Conservation (phyloP, 192 early-diverging fungal genomes). For the Coemansia furcata region DNA sequence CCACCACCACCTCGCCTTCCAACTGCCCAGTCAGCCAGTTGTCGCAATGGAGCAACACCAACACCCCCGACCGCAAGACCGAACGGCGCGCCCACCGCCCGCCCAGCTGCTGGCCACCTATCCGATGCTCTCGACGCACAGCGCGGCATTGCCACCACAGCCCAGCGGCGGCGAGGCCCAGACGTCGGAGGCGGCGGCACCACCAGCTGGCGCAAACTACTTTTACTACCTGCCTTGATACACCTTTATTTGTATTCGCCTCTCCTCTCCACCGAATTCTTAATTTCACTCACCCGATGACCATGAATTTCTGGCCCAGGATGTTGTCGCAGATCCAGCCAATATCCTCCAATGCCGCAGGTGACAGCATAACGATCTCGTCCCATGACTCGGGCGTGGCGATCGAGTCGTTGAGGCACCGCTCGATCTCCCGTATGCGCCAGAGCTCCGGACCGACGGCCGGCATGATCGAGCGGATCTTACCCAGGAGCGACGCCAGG, state of each 20-base stretch:
- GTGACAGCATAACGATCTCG: conserved; percentile 28
- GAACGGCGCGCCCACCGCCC: background rate
- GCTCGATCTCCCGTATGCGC: conserved; percentile 38
- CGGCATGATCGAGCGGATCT: conserved; percentile 46
- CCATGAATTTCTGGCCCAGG: conserved; percentile 32
- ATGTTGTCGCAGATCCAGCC: conserved; percentile 49
- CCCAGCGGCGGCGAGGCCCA: background rate
- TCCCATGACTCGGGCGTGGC: conserved; percentile 47
- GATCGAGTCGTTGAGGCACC: conserved; percentile 28
- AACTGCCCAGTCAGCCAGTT: background rate
- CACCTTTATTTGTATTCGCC: background rate
- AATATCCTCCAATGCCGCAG: conserved; percentile 30
- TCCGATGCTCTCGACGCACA: background rate
- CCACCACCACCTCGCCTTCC: background rate
- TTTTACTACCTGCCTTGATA: conserved; percentile 6
- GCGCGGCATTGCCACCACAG: background rate
- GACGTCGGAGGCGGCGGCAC: background rate
- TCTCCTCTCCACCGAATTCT: too few relatives aligned
- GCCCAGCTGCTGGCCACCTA: background rate
- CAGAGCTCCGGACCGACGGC: conserved; percentile 33
- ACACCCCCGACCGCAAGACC: background rate
- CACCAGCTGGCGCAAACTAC: background rate
- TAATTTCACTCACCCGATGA: background rate
- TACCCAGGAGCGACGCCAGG: conserved; percentile 46
- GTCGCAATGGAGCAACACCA: background rate